Evolutionary conservation across 805 yeast genomes (phyloP), one percentile per base, ranked within the genome.

Genomic region (Metschnikowia dekortorum): DNA sequence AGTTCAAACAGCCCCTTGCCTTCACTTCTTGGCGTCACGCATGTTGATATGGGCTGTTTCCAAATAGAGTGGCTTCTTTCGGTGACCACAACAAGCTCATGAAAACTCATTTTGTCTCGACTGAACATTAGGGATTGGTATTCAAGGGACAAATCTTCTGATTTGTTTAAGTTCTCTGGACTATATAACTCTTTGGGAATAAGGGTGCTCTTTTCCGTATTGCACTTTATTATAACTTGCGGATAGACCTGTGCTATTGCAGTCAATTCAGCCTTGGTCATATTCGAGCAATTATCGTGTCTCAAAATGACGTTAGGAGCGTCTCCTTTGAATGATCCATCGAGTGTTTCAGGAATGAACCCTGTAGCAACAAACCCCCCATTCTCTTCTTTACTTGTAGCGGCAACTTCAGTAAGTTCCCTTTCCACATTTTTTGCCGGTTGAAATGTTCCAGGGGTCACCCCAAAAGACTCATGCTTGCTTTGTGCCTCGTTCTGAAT

Each of bases 181-280:
- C 28, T 18, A 33, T 32, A 43, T 13, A 51, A 13, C 10, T 35
- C 47, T 8, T 44, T 36, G 6, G 61, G 61, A 42, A 50, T 39
- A 6, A 57, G 40, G 8, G 49, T 41, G 26, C 58, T 48, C 13
- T 28, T 26, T 39, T 55, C 53, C 28, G 49, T 47, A 37, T 47
- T 51, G 35, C 61, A 57, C 28, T 41, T 14, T 13, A 55, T 47
- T 31, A 46, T 42, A n/a, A 57, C 52, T 14, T 52, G 30, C 6
- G 61, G 61, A 28, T 55, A 56, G 11, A 39, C 32, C 6, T 38
- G 16, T 6, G 48, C 18, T 2, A 55, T 22, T 6, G 44, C 42
- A 5, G 22, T 11, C 31, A 55, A 39, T 14, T 55, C 52, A 5
- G 26, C 35, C 8, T n/a, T 32, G 10, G 54, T 40, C 11, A 53